Conservation (phyloP, 345 rosid genomes). For the Adansonia digitata region DNA sequence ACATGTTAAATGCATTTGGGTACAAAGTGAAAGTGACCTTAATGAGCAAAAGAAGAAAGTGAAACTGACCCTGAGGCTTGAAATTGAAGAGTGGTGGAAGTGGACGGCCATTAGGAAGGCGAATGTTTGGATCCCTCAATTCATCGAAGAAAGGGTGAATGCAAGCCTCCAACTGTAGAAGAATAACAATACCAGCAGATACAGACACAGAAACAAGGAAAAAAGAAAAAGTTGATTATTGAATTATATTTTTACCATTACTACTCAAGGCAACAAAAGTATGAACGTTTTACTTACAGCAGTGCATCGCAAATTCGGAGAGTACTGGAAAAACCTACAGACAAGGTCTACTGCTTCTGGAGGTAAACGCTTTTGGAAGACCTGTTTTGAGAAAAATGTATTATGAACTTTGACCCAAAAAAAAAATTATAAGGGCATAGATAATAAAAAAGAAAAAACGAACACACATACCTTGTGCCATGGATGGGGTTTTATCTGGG, state of each 20-base stretch:
- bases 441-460: background rate
- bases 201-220: background rate
- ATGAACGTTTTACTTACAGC: conserved; percentile 53
- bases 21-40: conserved; percentile 28
- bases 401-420: background rate
- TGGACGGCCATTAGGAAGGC: conserved; percentile 77
- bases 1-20: background rate
- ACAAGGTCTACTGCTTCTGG: conserved; percentile 98
- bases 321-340: conserved; percentile 91
- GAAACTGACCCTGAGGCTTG: conserved; percentile 48
- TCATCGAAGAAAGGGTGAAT: conserved; percentile 79
- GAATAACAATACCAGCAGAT: background rate
- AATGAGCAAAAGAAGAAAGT: no score
- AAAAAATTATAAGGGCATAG: background rate
- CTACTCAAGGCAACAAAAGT: background rate
- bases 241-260: background rate
- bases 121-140: conserved; percentile 58
- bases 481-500: conserved; percentile 94
- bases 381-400: conserved; percentile 33
- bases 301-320: conserved; percentile 93
- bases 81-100: conserved; percentile 72
- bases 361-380: conserved; percentile 82
- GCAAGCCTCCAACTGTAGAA: conserved; percentile 68
- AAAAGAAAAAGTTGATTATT: background rate
- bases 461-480: conserved; percentile 76